A percentile compares a stretch with the other conserved stretches of the same genome.
phyloP scores from a whole-genome alignment of 495 filamentous ascomycete species.

The Neurospora sp. region DNA sequence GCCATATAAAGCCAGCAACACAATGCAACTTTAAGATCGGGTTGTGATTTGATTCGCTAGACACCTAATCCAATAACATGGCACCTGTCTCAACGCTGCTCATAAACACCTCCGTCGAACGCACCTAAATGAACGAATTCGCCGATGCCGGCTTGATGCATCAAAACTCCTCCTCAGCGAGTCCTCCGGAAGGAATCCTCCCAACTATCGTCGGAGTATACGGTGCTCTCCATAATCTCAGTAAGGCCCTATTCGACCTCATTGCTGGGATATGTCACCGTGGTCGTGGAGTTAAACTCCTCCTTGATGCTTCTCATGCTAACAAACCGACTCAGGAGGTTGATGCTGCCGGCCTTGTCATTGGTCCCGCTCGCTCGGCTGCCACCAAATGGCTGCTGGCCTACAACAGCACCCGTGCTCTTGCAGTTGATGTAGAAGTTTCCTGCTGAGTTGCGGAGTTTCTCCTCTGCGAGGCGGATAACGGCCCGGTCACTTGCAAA shows the following conservation, averaged over 20 bases:
- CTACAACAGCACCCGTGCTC: conserved; percentile 83
- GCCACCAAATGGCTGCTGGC: conserved; percentile 87
- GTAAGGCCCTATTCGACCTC: conserved; percentile 21
- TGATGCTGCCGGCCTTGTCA: conserved; percentile 79
- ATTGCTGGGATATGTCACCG: conserved; percentile 77
- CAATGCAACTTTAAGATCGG: background rate
- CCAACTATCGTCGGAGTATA: background rate
- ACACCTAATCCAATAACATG: background rate
- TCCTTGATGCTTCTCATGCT: conserved; percentile 83
- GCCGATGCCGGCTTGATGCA: background rate
- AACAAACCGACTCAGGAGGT: conserved; percentile 68
- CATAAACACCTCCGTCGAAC: background rate
- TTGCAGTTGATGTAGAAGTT: conserved; percentile 96
- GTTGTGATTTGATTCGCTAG: background rate
- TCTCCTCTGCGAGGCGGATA: conserved; percentile 58
- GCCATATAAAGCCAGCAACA: background rate
- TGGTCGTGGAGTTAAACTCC: conserved; percentile 62
- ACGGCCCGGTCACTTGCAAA: conserved; percentile 66
- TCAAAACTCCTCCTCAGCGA: background rate
- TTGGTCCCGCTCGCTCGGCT: conserved; percentile 80
- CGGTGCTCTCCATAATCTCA: background rate
- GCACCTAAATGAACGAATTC: background rate
- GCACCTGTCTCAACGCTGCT: background rate
- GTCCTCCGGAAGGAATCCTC: background rate
- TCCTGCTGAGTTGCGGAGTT: conserved; percentile 65